Evolutionary conservation across 148 eudicot genomes (phyloP).

Genomic region (Persicaria maculosa): DNA sequence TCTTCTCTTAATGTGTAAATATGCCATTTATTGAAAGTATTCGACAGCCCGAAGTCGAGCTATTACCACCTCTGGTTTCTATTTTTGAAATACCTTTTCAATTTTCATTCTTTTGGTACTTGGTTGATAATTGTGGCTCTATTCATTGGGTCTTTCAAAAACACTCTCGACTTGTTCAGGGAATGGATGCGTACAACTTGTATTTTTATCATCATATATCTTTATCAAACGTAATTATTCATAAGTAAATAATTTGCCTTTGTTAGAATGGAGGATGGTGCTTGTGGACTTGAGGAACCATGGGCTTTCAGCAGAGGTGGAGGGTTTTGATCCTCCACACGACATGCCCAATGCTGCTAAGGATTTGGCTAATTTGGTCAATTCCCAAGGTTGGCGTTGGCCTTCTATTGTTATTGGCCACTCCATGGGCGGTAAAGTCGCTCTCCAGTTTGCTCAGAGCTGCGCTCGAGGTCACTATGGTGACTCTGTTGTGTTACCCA

Average conservation of each 20-base stretch:
- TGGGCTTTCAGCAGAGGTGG: conserved; percentile 67
- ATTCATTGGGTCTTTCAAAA: too few relatives aligned
- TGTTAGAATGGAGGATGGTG: conserved; percentile 78
- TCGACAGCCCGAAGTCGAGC: background rate
- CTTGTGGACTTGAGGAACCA: conserved; percentile 89
- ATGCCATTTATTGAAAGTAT: background rate
- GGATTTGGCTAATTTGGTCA: conserved; percentile 79
- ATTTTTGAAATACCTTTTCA: too few relatives aligned
- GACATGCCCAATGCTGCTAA: conserved; percentile 73
- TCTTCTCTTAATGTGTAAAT: background rate
- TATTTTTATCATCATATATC: too few relatives aligned
- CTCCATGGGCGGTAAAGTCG: conserved; percentile 95
- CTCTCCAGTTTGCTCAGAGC: conserved; percentile 72
- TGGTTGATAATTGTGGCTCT: too few relatives aligned
- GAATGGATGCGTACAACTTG: too few relatives aligned
- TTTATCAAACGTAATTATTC: too few relatives aligned
- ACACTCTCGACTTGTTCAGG: too few relatives aligned
- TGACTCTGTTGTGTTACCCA: conserved; percentile 48
- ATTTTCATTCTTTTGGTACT: too few relatives aligned
- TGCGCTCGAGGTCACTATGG: conserved; percentile 66
- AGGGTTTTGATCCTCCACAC: conserved; percentile 62
- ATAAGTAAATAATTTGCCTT: background rate
- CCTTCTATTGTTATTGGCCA: conserved; percentile 93
- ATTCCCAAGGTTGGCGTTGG: conserved; percentile 74
- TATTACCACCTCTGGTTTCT: too few relatives aligned